A percentile compares a stretch with the other conserved stretches of the same genome.
Evolutionary conservation across 169 alveolate species (phyloP).

Genomic region (Cyclospora cayetanensis): DNA sequence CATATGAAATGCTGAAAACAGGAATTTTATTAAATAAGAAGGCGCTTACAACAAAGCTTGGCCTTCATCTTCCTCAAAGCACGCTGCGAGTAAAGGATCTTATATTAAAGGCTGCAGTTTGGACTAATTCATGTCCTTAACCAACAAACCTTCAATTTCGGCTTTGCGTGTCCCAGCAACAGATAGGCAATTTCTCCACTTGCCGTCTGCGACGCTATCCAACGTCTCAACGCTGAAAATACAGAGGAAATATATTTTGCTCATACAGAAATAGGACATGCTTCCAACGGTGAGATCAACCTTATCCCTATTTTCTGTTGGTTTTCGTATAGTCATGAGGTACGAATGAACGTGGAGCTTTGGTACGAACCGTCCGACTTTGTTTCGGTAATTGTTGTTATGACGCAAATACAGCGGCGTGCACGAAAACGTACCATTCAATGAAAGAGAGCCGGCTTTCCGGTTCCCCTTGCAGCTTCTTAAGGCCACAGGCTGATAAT

Average conservation of each 20-base stretch:
- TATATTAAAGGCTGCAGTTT: background rate
- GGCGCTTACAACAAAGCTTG: background rate
- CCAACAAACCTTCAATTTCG: background rate
- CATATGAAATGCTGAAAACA: background rate
- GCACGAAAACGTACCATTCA: conserved; percentile 40
- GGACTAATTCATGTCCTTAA: too few relatives aligned
- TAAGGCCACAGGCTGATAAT: conserved; percentile 24
- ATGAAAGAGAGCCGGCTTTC: conserved; percentile 15
- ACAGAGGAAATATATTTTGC: too few relatives aligned
- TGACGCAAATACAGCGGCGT: too few relatives aligned
- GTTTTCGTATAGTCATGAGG: too few relatives aligned
- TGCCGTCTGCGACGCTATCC: conserved; percentile 1
- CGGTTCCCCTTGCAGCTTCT: conserved; percentile 19
- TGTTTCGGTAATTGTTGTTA: too few relatives aligned
- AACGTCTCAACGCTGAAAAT: conserved; percentile 27
- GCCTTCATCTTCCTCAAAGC: conserved; percentile 54
- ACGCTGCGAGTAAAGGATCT: background rate
- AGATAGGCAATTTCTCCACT: conserved; percentile 12
- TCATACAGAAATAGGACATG: too few relatives aligned
- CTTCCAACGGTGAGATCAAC: too few relatives aligned
- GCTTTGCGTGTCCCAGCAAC: conserved; percentile 4
- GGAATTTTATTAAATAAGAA: background rate
- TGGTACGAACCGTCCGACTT: too few relatives aligned
- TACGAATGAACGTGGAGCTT: too few relatives aligned
- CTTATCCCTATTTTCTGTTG: too few relatives aligned